These are phyloP conservation scores for Coemansia brasiliensis DNA, from an alignment of 192 early-diverging fungal genomes.

Conservation along the genomic window DNA sequence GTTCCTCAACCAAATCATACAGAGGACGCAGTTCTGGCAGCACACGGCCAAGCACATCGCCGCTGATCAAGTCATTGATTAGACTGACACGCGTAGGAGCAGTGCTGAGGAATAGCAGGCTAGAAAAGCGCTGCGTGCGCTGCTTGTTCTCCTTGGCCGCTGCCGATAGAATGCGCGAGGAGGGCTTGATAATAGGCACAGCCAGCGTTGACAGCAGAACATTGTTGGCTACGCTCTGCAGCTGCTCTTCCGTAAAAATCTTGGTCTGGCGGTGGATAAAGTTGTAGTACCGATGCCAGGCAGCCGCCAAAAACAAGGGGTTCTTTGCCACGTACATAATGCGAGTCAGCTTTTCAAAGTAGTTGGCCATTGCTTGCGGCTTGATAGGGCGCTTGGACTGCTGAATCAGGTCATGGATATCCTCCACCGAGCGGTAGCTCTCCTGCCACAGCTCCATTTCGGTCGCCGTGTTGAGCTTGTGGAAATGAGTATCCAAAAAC, in stretches of 20 bases:
- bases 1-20: slow-evolving; percentile 95
- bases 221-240: slow-evolving; percentile 84
- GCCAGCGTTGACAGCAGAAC: slow-evolving; percentile 93
- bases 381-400: slow-evolving; percentile 91
- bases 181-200: slow-evolving; percentile 91
- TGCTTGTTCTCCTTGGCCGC: slow-evolving; percentile 78
- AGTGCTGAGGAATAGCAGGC: slow-evolving; percentile 79
- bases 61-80: slow-evolving; percentile 86
- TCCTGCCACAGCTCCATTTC: slow-evolving; percentile 99
- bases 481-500: slow-evolving; percentile 93
- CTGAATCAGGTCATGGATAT: slow-evolving; percentile 92
- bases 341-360: slow-evolving; percentile 96
- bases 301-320: slow-evolving; percentile 96
- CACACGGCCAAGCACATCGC: slow-evolving; percentile 82
- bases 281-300: slow-evolving; percentile 90
- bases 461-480: slow-evolving; percentile 92
- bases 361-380: slow-evolving; percentile 94
- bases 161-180: slow-evolving; percentile 68
- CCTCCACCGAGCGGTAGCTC: slow-evolving; percentile 94
- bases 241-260: slow-evolving; percentile 82
- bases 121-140: slow-evolving; percentile 78
- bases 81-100: slow-evolving; percentile 87
- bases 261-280: slow-evolving; percentile 75
- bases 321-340: slow-evolving; percentile 98
- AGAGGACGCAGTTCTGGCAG: slow-evolving; percentile 87